These are phyloP conservation scores for Epichloe sibirici DNA, from an alignment of 2,329 filamentous ascomycete genomes.

Conservation along the genomic window DNA sequence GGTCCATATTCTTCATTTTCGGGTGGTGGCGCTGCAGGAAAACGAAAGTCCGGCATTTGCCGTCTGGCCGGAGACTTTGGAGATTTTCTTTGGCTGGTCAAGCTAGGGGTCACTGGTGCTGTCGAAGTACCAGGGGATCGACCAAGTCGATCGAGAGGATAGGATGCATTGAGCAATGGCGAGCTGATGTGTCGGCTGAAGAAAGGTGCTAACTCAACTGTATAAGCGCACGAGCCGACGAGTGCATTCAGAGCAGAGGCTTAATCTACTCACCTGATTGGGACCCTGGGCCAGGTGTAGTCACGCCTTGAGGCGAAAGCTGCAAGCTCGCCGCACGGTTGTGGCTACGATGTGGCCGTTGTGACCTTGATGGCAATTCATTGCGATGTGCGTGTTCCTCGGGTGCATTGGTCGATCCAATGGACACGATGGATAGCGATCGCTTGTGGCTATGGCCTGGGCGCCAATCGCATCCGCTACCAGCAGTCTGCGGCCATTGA, in stretches of 20 bases:
- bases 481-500: constrained; percentile 30
- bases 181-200: constrained; percentile 34
- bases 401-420: constrained; percentile 44
- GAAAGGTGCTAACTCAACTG: constrained; percentile 16
- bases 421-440: constrained; percentile 72
- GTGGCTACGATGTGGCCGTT: constrained; percentile 52
- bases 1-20: constrained; percentile 20
- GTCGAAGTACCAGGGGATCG: constrained; percentile 30
- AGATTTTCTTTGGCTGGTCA: constrained; percentile 24
- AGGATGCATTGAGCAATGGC: constrained; percentile 43
- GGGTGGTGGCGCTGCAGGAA: constrained; percentile 36
- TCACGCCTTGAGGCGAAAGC: constrained; percentile 31
- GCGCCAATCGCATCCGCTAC: constrained; percentile 17
- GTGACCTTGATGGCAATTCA: constrained; percentile 28
- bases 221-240: background rate
- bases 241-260: background rate
- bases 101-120: constrained; percentile 31
- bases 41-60: constrained; percentile 42
- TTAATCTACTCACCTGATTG: constrained; percentile 24
- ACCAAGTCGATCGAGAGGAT: constrained; percentile 36
- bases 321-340: constrained; percentile 72
- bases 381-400: constrained; percentile 34
- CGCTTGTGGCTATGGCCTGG: constrained; percentile 54
- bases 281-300: constrained; percentile 32
- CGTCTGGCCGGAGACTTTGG: constrained; percentile 17